phyloP scores from a whole-genome alignment of 1,284 basidiomycete species.

The Trametes versicolor region DNA sequence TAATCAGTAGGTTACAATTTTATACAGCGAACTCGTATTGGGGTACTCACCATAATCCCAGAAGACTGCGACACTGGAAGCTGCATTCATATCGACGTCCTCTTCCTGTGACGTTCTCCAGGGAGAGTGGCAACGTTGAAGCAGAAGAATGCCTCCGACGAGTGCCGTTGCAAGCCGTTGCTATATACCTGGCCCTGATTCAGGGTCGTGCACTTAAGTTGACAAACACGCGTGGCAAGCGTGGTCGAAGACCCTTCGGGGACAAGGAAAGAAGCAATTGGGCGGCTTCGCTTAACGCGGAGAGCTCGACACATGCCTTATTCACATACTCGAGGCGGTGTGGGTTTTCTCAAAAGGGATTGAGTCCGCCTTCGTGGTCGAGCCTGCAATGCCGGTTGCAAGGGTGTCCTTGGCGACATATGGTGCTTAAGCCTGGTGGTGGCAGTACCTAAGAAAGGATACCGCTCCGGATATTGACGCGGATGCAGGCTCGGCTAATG shows the following conservation, averaged over 20 bases:
- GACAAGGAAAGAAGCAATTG: conserved; percentile 6
- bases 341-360: too few relatives aligned
- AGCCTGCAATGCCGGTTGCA: too few relatives aligned
- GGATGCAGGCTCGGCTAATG: too few relatives aligned
- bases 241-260: conserved; percentile 6
- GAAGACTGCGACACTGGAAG: conserved; percentile 58
- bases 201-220: neutral
- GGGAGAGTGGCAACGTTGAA: neutral
- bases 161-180: neutral
- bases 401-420: too few relatives aligned
- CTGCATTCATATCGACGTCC: neutral
- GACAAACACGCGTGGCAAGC: conserved; percentile 10
- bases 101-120: neutral
- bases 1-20: neutral
- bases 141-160: neutral
- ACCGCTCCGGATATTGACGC: too few relatives aligned
- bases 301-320: neutral
- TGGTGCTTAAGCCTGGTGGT: too few relatives aligned
- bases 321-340: neutral
- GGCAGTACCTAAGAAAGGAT: too few relatives aligned
- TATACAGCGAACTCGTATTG: neutral
- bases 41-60: conserved; percentile 67
- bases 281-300: neutral
- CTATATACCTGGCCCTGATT: neutral
- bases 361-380: too few relatives aligned